Base-by-base conservation (phyloP, 306 rosid species). In the Casuarina glauca region DNA sequence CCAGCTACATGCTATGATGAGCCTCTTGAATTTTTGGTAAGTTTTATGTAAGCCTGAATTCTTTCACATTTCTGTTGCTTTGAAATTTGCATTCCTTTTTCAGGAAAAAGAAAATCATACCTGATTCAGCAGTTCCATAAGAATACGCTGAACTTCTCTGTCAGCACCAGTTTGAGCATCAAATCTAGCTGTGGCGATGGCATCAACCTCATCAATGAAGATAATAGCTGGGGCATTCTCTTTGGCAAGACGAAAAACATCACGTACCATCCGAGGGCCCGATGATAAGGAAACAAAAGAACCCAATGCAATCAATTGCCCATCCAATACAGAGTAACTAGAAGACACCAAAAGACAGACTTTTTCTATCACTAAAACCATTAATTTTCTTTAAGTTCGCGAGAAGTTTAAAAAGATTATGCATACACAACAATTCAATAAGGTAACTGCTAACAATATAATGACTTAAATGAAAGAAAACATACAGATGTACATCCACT, bases 81-180 rank as follows among this genome's bases (percentile, higher is more conserved):
- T 20, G 42, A 61, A 39, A 57, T 42, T 19, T 16, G 49, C 42
- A 74, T 4, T 11, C 16, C 11, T 16, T 41, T 16, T 43, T 53
- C 10, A 5, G 9, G 44, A 32, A 44, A 20, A 4, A 16, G 11
- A 3, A 66, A 50, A 4, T 11, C 17, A 60, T 82, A 96, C 99
- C 94, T 96, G 99, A 87, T 96, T 96, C 74, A 96, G 84, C 77
- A 96, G 98, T 80, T 96, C 99, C 99, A 96, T 96, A 49, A 96
- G 99, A 62, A 96, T 96, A 75, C 99, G 98, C 82, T 96, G 99
- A 73, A 96, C 99, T 93, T 96, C 99, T 90, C 99, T 87, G 51
- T 96, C 99, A 70, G 98, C 99, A 69, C 98, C 99, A 70, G 99
- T 96, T 89, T 96, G 99, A 66, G 99, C 99, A 87, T 96, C 99